phyloP scores from a whole-genome alignment of 164 flowering plant species.

The Magnolia officinalis region DNA sequence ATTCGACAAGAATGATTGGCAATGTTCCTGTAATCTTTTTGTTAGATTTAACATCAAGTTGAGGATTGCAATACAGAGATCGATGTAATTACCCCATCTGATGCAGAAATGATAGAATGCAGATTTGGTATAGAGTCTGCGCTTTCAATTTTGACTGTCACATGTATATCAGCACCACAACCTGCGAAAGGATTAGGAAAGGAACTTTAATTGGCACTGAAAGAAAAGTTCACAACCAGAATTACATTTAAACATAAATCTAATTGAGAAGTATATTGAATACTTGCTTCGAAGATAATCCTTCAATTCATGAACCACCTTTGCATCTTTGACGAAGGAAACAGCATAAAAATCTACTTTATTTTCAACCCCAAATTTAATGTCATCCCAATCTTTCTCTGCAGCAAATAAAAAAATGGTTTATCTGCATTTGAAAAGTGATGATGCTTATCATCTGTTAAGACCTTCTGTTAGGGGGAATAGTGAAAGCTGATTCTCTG shows the following conservation, averaged over 20 bases:
- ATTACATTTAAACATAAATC: not conserved
- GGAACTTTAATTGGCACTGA: not conserved
- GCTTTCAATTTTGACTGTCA: conserved; percentile 79
- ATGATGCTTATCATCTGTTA: not conserved
- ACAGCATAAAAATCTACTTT: conserved; percentile 93
- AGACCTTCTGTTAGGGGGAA: not conserved
- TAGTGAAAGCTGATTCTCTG: not conserved
- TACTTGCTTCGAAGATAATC: conserved; percentile 65
- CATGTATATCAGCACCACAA: conserved; percentile 73
- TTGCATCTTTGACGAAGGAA: conserved; percentile 93
- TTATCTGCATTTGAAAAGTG: conserved; percentile 6
- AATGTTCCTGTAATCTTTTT: not conserved
- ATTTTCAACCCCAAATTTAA: conserved; percentile 87
- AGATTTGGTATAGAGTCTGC: conserved; percentile 93
- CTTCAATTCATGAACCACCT: conserved; percentile 86
- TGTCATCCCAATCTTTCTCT: conserved; percentile 47
- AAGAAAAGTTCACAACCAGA: not conserved
- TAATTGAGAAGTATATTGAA: not conserved
- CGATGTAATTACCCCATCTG: conserved; percentile 67
- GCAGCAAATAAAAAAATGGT: conserved; percentile 26
- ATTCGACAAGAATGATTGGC: not conserved
- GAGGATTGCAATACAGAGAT: conserved; percentile 5
- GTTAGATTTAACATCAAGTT: not conserved
- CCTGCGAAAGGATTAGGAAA: conserved; percentile 39
- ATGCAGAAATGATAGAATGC: conserved; percentile 83